Conservation (phyloP, 352 stramenopile genomes). For the Phytopythium litorale region DNA sequence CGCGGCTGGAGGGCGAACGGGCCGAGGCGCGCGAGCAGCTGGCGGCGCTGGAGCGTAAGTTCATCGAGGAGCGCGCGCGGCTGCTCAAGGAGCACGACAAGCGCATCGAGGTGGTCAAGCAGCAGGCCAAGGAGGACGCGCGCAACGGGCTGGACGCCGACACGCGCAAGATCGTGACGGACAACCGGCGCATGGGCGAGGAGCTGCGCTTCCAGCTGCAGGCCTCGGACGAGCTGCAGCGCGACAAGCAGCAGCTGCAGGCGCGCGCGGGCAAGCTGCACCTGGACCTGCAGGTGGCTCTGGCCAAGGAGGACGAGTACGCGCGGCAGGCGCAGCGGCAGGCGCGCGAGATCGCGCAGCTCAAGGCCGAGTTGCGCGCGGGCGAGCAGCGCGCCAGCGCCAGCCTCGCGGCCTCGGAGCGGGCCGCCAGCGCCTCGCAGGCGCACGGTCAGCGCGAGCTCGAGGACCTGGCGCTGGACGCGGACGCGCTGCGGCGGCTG, state of each 20-base stretch:
- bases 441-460: conserved; percentile 52
- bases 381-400: conserved; percentile 77
- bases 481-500: conserved; percentile 79
- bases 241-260: conserved; percentile 75
- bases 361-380: conserved; percentile 63
- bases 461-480: conserved; percentile 86
- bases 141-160: conserved; percentile 88
- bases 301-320: conserved; percentile 87
- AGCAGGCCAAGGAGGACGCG: conserved; percentile 87
- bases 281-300: conserved; percentile 74
- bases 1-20: conserved; percentile 49
- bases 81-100: conserved; percentile 85
- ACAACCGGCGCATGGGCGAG: conserved; percentile 92
- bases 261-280: conserved; percentile 45
- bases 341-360: conserved; percentile 65
- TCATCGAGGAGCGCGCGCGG: conserved; percentile 83
- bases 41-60: conserved; percentile 79
- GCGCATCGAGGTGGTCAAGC: conserved; percentile 81
- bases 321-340: conserved; percentile 77
- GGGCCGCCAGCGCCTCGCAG: conserved; percentile 47
- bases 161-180: conserved; percentile 89
- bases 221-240: conserved; percentile 88
- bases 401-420: conserved; percentile 62
- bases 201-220: conserved; percentile 91
- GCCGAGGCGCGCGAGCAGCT: conserved; percentile 51